phyloP scores from a whole-genome alignment of 2,329 filamentous ascomycete species.

The Chalara sp. region DNA sequence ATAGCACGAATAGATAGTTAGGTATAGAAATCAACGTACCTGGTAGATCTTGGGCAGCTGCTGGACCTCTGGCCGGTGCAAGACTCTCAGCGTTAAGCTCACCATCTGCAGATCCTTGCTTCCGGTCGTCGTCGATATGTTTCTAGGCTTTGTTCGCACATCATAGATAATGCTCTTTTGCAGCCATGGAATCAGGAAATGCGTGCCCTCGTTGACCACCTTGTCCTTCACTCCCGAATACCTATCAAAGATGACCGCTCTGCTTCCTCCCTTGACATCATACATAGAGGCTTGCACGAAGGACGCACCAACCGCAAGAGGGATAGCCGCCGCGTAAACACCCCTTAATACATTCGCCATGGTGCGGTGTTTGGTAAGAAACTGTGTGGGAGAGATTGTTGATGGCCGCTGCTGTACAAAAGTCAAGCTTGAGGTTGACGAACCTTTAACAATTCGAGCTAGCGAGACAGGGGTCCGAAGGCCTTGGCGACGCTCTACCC shows the following conservation, averaged over 20 bases:
- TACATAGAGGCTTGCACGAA: constrained; percentile 78
- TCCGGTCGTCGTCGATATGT: constrained; percentile 94
- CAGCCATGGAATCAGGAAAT: constrained; percentile 93
- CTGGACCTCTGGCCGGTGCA: constrained; percentile 91
- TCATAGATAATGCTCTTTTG: constrained; percentile 94
- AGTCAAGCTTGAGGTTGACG: no score
- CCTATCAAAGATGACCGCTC: constrained; percentile 97
- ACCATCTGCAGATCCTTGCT: constrained; percentile 99
- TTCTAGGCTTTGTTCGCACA: constrained; percentile 93
- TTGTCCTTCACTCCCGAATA: constrained; percentile 85
- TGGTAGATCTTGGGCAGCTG: constrained; percentile 96
- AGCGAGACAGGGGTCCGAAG: no score
- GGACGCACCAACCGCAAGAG: constrained; percentile 60
- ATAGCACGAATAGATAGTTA: not conserved
- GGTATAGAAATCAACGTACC: constrained; percentile 44
- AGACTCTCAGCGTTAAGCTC: constrained; percentile 89
- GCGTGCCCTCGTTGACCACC: constrained; percentile 92
- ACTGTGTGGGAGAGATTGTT: no score
- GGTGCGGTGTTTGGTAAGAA: constrained; percentile 11
- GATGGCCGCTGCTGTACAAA: no score
- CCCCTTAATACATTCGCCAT: constrained; percentile 49
- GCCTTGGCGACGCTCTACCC: no score
- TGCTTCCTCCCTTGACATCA: constrained; percentile 90
- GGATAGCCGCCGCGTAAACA: constrained; percentile 65
- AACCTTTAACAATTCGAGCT: no score